Percentiles rank a stretch among this genome's conserved stretches.
Conservation (phyloP, 768 basidiomycete genomes). For the Serendipita sp. region DNA sequence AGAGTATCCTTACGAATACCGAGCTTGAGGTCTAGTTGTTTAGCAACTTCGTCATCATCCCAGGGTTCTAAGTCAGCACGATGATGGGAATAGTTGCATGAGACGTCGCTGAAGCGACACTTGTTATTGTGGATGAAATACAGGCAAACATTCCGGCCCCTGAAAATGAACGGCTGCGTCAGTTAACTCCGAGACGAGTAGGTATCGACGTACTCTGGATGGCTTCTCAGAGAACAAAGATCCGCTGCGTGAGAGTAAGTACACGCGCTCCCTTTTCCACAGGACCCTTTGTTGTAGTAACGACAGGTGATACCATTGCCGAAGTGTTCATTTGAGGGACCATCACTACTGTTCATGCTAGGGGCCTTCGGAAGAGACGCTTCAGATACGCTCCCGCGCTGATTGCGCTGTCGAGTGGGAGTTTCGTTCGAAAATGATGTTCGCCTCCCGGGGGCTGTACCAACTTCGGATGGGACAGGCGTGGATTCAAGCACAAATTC, state of each 20-base stretch:
- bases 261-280: background rate
- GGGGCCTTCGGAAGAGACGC: background rate
- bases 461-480: background rate
- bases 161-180: background rate
- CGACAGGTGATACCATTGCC: constrained; percentile 9
- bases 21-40: background rate
- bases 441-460: background rate
- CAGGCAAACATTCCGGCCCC: constrained; percentile 8
- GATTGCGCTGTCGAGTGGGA: background rate
- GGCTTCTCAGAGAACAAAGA: background rate
- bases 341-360: background rate
- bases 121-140: constrained; percentile 7
- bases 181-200: background rate
- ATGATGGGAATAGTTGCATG: constrained; percentile 1
- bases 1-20: background rate
- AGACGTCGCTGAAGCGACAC: background rate
- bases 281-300: constrained; percentile 8
- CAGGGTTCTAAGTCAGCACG: background rate
- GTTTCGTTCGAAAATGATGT: background rate
- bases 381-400: background rate
- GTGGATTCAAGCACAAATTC: background rate
- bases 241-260: constrained; percentile 6
- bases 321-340: background rate
- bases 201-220: background rate
- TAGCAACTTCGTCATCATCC: background rate